Conservation (phyloP, 768 basidiomycete genomes). For the Auricularia auricula-judae region DNA sequence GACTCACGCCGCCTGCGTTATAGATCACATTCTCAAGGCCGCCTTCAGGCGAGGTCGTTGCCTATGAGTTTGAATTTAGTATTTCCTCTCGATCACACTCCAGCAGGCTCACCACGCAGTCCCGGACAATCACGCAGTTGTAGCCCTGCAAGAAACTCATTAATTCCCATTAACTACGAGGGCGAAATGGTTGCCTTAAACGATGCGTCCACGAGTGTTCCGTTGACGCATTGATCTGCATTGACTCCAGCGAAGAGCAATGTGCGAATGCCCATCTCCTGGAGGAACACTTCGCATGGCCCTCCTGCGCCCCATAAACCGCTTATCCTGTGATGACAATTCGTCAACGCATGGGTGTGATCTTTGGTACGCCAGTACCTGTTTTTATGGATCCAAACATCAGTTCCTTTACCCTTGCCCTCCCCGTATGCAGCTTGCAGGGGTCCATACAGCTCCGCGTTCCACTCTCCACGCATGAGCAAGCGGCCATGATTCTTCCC, state of each 20-base stretch:
- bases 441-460: slow-evolving; percentile 53
- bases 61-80: slow-evolving; percentile 11
- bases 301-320: slow-evolving; percentile 55
- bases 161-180: not conserved
- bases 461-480: slow-evolving; percentile 45
- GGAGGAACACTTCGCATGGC: slow-evolving; percentile 50
- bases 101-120: slow-evolving; percentile 24
- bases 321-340: slow-evolving; percentile 36
- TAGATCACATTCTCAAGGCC: slow-evolving; percentile 48
- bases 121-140: slow-evolving; percentile 46
- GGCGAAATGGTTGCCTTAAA: slow-evolving; percentile 20
- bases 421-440: slow-evolving; percentile 43
- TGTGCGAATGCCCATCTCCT: slow-evolving; percentile 51
- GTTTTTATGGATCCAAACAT: slow-evolving; percentile 68
- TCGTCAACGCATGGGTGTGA: not conserved
- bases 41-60: slow-evolving; percentile 49
- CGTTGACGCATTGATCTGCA: slow-evolving; percentile 52
- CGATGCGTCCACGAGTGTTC: slow-evolving; percentile 53
- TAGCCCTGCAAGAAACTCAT: slow-evolving; percentile 28
- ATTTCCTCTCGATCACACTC: too few relatives aligned
- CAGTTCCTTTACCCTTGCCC: slow-evolving; percentile 43
- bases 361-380: slow-evolving; percentile 24
- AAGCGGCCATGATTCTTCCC: slow-evolving; percentile 43
- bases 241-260: slow-evolving; percentile 57
- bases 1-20: slow-evolving; percentile 21